These are phyloP conservation scores for Fulvia fulva DNA, from an alignment of 2,329 filamentous ascomycete genomes.

Conservation along the genomic window DNA sequence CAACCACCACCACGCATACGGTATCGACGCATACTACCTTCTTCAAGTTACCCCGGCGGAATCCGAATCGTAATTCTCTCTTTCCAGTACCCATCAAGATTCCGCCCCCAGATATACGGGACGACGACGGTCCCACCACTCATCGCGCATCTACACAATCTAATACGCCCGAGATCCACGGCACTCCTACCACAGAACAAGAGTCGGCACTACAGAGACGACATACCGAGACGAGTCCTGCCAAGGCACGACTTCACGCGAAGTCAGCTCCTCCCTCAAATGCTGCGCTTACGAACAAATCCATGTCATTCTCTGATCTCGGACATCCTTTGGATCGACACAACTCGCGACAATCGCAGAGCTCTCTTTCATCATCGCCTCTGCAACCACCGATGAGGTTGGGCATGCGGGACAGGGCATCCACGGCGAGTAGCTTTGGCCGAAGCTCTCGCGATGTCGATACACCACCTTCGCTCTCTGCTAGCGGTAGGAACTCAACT, in stretches of 20 bases:
- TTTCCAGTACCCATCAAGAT: constrained; percentile 86
- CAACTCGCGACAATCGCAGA: constrained; percentile 60
- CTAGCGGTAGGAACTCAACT: constrained; percentile 66
- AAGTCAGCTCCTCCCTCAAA: constrained; percentile 39
- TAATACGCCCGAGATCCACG: constrained; percentile 17
- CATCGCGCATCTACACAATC: constrained; percentile 36
- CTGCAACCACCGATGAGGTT: constrained; percentile 57
- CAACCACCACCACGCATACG: constrained; percentile 60
- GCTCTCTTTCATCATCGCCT: constrained; percentile 59
- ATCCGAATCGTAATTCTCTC: constrained; percentile 69
- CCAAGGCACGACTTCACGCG: constrained; percentile 19
- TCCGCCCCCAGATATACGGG: constrained; percentile 46
- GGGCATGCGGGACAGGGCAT: constrained; percentile 71
- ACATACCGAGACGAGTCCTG: constrained; percentile 28
- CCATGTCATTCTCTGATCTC: constrained; percentile 45
- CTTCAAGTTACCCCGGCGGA: constrained; percentile 75
- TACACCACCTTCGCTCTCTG: constrained; percentile 56
- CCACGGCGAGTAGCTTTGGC: constrained; percentile 80
- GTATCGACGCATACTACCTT: constrained; percentile 62
- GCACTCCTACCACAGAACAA: constrained; percentile 20
- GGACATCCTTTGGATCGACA: constrained; percentile 53
- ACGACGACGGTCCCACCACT: constrained; percentile 34
- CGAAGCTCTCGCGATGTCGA: constrained; percentile 69
- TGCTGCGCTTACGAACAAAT: constrained; percentile 48
- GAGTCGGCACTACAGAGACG: constrained; percentile 20